Percentiles rank a stretch among this genome's conserved stretches.
Evolutionary conservation across 176 grass and related monocot genomes (phyloP).

Genomic region (Cymbopogon citratus): DNA sequence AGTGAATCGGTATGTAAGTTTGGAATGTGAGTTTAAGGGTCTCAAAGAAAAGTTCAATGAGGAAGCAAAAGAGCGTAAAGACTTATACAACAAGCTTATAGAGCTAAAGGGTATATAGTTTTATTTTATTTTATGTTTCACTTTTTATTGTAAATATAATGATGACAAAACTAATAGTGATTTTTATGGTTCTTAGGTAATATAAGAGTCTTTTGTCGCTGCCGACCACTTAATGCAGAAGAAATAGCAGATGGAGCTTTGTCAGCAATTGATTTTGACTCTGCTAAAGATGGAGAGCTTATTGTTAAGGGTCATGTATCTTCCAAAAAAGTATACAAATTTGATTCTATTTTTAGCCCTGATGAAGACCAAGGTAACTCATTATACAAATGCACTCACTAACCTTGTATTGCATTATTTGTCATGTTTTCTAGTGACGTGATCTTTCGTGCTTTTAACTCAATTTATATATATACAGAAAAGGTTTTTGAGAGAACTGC

Average conservation of each 20-base stretch:
- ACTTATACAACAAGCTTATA: slow-evolving; percentile 88
- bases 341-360: slow-evolving; percentile 79
- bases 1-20: slow-evolving; percentile 57
- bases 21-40: slow-evolving; percentile 63
- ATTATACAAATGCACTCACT: background rate
- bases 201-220: slow-evolving; percentile 91
- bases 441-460: background rate
- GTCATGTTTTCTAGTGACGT: background rate
- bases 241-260: slow-evolving; percentile 68
- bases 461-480: slow-evolving; percentile 34
- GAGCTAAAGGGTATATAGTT: slow-evolving; percentile 93
- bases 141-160: background rate
- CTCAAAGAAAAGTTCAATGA: slow-evolving; percentile 69
- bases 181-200: slow-evolving; percentile 47
- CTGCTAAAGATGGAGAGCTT: slow-evolving; percentile 82
- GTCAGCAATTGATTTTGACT: slow-evolving; percentile 69
- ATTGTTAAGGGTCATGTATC: slow-evolving; percentile 85
- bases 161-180: background rate
- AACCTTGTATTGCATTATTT: background rate
- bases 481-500: slow-evolving; percentile 77
- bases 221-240: slow-evolving; percentile 77
- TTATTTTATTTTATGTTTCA: background rate
- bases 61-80: slow-evolving; percentile 73
- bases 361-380: slow-evolving; percentile 82
- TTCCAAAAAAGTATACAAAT: slow-evolving; percentile 79